phyloP scores from a whole-genome alignment of 2,329 filamentous ascomycete species.

The Ophiostoma tasmaniense region DNA sequence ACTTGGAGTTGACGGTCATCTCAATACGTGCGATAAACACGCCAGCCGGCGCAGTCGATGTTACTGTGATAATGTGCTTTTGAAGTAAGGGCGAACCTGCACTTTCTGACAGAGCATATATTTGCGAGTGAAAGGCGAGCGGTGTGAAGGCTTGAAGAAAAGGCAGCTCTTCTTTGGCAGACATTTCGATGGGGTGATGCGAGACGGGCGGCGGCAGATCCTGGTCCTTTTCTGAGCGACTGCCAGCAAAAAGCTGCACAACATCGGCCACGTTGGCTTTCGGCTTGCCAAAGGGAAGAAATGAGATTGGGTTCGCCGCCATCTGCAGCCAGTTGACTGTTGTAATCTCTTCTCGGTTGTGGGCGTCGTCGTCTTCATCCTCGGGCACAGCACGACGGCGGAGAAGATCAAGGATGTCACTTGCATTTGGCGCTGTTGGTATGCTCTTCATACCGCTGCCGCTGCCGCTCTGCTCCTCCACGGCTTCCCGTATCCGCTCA shows the following conservation, averaged over 20 bases:
- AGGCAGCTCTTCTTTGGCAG: slow-evolving; percentile 55
- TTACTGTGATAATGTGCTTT: slow-evolving; percentile 47
- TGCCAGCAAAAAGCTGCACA: slow-evolving; percentile 17
- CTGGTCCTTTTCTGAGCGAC: slow-evolving; percentile 26
- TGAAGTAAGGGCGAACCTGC: slow-evolving; percentile 27
- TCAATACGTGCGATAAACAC: slow-evolving; percentile 51
- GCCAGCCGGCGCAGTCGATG: slow-evolving; percentile 37
- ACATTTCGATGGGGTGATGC: slow-evolving; percentile 56
- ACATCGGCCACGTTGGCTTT: slow-evolving; percentile 24
- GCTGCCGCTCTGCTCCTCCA: background rate
- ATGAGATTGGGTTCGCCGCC: slow-evolving; percentile 42
- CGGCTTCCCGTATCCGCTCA: slow-evolving; percentile 36
- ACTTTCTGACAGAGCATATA: slow-evolving; percentile 38
- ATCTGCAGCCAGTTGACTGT: slow-evolving; percentile 39
- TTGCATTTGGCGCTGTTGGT: slow-evolving; percentile 22
- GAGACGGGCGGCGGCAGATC: slow-evolving; percentile 39
- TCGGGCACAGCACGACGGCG: slow-evolving; percentile 35
- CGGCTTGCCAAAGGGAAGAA: slow-evolving; percentile 43
- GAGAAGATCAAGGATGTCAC: slow-evolving; percentile 34
- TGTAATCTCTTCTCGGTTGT: slow-evolving; percentile 21
- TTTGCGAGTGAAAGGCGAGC: slow-evolving; percentile 50
- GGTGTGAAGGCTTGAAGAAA: slow-evolving; percentile 66
- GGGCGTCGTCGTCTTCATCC: slow-evolving; percentile 26
- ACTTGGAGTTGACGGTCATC: slow-evolving; percentile 49
- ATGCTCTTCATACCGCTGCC: background rate